Evolutionary conservation across 2,329 filamentous ascomycete species (phyloP).

Genomic region (Xylaria polymorpha): DNA sequence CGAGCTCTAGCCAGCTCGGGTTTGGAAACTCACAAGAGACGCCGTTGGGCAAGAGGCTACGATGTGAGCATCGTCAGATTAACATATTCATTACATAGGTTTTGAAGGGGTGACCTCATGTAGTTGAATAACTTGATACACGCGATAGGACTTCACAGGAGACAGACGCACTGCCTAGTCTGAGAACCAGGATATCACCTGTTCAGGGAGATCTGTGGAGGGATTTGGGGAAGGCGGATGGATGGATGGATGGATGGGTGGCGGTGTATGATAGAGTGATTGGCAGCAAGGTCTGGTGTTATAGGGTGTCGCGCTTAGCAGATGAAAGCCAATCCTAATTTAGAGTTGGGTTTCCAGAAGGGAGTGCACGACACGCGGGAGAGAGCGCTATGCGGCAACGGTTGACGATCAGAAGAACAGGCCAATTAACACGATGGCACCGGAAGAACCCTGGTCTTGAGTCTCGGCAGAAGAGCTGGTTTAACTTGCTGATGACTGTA

Average conservation of each 20-base stretch:
- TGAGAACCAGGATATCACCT: constrained; percentile 27
- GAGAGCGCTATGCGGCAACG: constrained; percentile 35
- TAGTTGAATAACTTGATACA: constrained; percentile 27
- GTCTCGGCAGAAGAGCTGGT: constrained; percentile 33
- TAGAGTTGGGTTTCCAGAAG: constrained; percentile 30
- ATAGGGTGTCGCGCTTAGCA: constrained; percentile 31
- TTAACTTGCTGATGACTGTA: constrained; percentile 22
- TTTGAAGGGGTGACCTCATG: constrained; percentile 8
- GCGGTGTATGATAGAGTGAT: constrained; percentile 32
- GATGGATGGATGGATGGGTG: constrained; percentile 25
- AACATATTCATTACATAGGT: constrained; percentile 23
- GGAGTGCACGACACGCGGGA: constrained; percentile 28
- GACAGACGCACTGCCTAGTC: constrained; percentile 28
- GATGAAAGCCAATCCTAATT: constrained; percentile 32
- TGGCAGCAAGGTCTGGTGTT: constrained; percentile 33
- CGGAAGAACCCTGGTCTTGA: constrained; percentile 31
- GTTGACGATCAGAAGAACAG: constrained; percentile 29
- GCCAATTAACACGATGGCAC: constrained; percentile 31
- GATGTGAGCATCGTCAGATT: constrained; percentile 38
- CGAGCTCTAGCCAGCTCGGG: background rate
- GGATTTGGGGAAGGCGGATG: constrained; percentile 29
- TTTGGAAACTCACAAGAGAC: constrained; percentile 28
- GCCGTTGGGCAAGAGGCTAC: constrained; percentile 33
- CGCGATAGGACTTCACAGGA: constrained; percentile 12
- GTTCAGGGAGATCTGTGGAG: constrained; percentile 22